phyloP scores from a whole-genome alignment of 345 rosid genomes.

The Chamaenerion angustifolium region DNA sequence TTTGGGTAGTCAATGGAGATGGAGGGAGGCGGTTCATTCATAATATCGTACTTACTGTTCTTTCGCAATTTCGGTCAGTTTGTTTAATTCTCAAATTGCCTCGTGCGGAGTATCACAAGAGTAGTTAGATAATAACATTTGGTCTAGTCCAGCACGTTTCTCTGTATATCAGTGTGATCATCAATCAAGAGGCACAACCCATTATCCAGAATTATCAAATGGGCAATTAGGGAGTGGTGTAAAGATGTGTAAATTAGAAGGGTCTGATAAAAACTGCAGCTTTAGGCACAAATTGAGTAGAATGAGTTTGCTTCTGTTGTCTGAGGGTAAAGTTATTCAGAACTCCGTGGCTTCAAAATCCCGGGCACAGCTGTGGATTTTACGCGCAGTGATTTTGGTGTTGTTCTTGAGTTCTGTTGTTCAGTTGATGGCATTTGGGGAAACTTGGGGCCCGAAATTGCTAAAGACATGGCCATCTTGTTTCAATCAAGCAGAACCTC shows the following conservation, averaged over 20 bases:
- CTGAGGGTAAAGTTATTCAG: slow-evolving; percentile 35
- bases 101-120: no score
- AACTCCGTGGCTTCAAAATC: slow-evolving; percentile 51
- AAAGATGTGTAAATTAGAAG: slow-evolving; percentile 12
- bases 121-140: no score
- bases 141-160: no score
- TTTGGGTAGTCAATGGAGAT: background rate
- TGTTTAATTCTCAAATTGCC: no score
- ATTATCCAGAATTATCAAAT: no score
- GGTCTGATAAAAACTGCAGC: slow-evolving; percentile 20
- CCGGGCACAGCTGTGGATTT: slow-evolving; percentile 59
- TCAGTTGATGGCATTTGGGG: slow-evolving; percentile 66
- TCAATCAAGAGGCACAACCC: background rate
- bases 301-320: slow-evolving; percentile 44
- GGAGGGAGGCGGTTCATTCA: background rate
- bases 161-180: background rate
- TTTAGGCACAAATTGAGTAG: slow-evolving; percentile 30
- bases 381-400: slow-evolving; percentile 44
- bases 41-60: slow-evolving; percentile 3
- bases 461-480: slow-evolving; percentile 86
- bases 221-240: background rate
- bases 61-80: no score
- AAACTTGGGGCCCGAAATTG: slow-evolving; percentile 75
- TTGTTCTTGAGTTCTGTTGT: slow-evolving; percentile 69
- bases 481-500: slow-evolving; percentile 29